phyloP scores from a whole-genome alignment of 768 basidiomycete species.

The Suillus sp. region DNA sequence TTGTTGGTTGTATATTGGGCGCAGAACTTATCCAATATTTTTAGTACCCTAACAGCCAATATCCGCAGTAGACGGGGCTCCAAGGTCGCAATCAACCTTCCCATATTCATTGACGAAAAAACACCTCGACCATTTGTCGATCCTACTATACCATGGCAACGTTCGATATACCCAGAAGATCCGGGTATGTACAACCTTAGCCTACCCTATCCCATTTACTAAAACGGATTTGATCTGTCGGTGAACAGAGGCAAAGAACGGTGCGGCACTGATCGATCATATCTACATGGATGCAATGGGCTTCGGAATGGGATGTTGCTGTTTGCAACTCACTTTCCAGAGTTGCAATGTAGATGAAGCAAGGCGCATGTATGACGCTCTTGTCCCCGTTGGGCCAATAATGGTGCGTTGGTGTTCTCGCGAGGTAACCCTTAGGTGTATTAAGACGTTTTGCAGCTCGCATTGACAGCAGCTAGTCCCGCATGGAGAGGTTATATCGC shows the following conservation, averaged over 20 bases:
- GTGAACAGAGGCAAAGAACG: slow-evolving; percentile 77
- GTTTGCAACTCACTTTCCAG: slow-evolving; percentile 97
- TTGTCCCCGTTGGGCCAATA: slow-evolving; percentile 93
- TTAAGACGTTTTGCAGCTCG: slow-evolving; percentile 60
- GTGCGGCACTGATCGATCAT: slow-evolving; percentile 86
- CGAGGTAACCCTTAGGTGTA: background rate
- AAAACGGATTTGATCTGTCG: slow-evolving; percentile 3
- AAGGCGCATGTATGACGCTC: slow-evolving; percentile 91
- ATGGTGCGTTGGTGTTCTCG: slow-evolving; percentile 56
- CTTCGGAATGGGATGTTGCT: slow-evolving; percentile 99
- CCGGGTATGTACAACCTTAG: slow-evolving; percentile 50
- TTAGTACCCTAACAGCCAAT: slow-evolving; percentile 95
- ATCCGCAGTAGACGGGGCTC: slow-evolving; percentile 88
- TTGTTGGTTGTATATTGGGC: slow-evolving; percentile 14
- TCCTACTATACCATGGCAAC: slow-evolving; percentile 87
- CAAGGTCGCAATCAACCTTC: slow-evolving; percentile 94
- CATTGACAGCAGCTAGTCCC: slow-evolving; percentile 92
- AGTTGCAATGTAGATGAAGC: slow-evolving; percentile 94
- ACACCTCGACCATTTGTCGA: slow-evolving; percentile 92
- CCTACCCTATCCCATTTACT: slow-evolving; percentile 8
- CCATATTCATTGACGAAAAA: slow-evolving; percentile 84
- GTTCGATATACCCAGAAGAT: slow-evolving; percentile 83
- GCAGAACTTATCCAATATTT: slow-evolving; percentile 20
- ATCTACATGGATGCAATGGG: slow-evolving; percentile 99
- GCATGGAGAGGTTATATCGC: slow-evolving; percentile 93